Percentiles rank a stretch among this genome's conserved stretches.
phyloP scores from a whole-genome alignment of 179 eudicot species.

The Gypsophila paniculata region DNA sequence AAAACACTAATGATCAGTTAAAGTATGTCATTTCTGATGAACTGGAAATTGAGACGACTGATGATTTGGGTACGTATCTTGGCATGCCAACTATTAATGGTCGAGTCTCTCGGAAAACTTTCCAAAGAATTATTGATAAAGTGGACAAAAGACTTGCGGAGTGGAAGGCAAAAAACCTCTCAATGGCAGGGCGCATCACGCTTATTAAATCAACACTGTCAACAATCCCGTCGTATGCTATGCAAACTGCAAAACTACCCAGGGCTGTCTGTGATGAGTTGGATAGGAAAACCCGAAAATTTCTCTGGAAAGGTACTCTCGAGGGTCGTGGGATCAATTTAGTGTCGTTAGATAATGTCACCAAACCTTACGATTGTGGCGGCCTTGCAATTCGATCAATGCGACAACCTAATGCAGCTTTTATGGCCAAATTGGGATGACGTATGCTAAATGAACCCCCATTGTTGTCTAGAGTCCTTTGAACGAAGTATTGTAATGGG shows the following conservation, averaged over 20 bases:
- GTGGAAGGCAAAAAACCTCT: too few relatives aligned
- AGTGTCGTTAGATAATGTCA: neutral
- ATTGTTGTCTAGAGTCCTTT: neutral
- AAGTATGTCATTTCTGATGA: too few relatives aligned
- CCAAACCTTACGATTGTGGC: neutral
- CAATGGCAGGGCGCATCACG: neutral
- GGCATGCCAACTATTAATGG: neutral
- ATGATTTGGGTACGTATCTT: neutral
- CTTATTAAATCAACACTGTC: neutral
- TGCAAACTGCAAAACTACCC: too few relatives aligned
- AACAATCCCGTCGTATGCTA: too few relatives aligned
- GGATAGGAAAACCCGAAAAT: neutral
- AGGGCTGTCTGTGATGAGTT: neutral
- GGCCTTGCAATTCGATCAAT: neutral
- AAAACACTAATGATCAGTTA: too few relatives aligned
- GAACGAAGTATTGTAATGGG: neutral
- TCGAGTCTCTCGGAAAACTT: neutral
- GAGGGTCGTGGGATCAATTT: neutral
- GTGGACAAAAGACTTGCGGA: neutral
- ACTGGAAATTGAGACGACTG: neutral
- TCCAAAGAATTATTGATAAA: neutral
- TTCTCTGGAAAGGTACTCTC: neutral
- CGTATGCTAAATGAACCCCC: neutral
- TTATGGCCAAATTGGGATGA: neutral
- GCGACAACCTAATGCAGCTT: constrained; percentile 30